phyloP scores from a whole-genome alignment of 139 green algal genomes.

The Diplosphaera chodatii region DNA sequence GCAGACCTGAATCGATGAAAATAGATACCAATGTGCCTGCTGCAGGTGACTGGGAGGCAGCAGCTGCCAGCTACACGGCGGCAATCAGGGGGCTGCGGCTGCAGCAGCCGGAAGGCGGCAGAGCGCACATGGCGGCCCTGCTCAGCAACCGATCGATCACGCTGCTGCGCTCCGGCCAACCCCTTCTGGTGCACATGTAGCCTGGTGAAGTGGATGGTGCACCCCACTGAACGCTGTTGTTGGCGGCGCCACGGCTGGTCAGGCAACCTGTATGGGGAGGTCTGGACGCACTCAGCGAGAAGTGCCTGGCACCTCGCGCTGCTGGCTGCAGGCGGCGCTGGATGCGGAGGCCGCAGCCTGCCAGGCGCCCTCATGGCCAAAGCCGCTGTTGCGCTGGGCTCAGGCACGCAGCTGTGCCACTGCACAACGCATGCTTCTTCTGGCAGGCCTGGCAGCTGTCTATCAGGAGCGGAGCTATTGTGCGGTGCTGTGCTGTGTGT shows the following conservation, averaged over 20 bases:
- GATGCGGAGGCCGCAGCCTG: constrained; percentile 29
- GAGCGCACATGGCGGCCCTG: constrained; percentile 13
- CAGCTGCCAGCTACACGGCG: neutral
- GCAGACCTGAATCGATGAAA: too few relatives aligned
- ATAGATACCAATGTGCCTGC: too few relatives aligned
- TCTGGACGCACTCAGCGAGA: too few relatives aligned
- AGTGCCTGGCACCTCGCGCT: too few relatives aligned
- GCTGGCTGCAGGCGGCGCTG: constrained; percentile 17
- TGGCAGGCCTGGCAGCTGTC: too few relatives aligned
- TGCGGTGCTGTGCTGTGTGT: constrained; percentile 1
- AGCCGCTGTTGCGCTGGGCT: constrained; percentile 42
- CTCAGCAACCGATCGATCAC: constrained; percentile 29
- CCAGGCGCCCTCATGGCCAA: constrained; percentile 40
- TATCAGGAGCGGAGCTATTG: too few relatives aligned
- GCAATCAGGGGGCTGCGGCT: neutral
- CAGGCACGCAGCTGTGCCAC: constrained; percentile 26
- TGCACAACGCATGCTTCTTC: too few relatives aligned
- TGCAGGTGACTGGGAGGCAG: neutral
- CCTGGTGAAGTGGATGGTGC: too few relatives aligned
- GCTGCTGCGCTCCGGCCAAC: constrained; percentile 6
- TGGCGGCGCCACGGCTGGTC: too few relatives aligned
- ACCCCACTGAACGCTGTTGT: too few relatives aligned
- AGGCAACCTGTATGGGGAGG: too few relatives aligned
- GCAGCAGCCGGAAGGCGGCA: neutral
- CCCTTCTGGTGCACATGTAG: constrained; percentile 12